A percentile compares a stretch with the other conserved stretches of the same genome.
Evolutionary conservation across 1,284 basidiomycete genomes (phyloP).

Genomic region (Ustilago cynodontis): DNA sequence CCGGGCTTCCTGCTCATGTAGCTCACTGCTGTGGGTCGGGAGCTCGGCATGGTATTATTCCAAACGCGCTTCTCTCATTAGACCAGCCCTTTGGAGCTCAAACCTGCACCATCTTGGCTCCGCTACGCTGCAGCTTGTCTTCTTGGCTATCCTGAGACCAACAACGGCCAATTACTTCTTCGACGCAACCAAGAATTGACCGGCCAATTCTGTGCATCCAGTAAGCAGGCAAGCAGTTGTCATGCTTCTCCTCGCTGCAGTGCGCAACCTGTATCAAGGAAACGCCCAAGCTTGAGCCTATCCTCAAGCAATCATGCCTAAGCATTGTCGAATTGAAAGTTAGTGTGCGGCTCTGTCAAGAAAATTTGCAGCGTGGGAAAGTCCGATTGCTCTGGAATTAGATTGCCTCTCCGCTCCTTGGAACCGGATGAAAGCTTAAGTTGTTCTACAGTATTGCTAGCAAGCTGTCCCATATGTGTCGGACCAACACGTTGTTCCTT

Average conservation of each 20-base stretch:
- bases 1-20: neutral
- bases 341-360: neutral
- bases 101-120: neutral
- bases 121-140: neutral
- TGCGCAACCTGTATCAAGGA: neutral
- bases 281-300: neutral
- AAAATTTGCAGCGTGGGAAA: neutral
- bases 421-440: neutral
- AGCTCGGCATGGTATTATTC: neutral
- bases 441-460: too few relatives aligned
- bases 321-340: neutral
- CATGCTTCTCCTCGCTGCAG: neutral
- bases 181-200: neutral
- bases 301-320: neutral
- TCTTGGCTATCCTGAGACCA: neutral
- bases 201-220: slow-evolving; percentile 4
- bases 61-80: neutral
- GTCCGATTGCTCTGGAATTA: neutral
- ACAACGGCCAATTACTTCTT: neutral
- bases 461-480: too few relatives aligned
- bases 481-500: neutral
- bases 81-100: neutral
- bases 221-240: neutral
- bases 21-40: neutral
- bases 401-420: slow-evolving; percentile 1